Conservation (phyloP, 179 eudicot genomes). For the Camellia oleifera region DNA sequence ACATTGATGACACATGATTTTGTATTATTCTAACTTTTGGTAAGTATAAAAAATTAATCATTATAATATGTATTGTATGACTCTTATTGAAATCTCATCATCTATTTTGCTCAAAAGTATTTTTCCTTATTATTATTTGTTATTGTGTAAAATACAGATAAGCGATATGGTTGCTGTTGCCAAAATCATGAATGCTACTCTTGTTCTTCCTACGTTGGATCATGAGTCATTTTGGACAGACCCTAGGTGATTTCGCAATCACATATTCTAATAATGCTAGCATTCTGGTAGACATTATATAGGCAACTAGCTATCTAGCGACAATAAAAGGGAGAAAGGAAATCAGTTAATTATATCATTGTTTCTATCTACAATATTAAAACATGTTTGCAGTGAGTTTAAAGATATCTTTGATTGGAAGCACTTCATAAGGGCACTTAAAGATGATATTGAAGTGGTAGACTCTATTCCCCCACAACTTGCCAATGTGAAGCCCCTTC, state of each 20-base stretch:
- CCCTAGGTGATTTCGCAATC: conserved; percentile 11
- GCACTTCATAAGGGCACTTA: conserved; percentile 45
- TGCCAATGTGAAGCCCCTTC: conserved; percentile 30
- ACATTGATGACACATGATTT: too few species aligned
- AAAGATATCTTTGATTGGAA: conserved; percentile 77
- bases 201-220: conserved; percentile 32
- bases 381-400: conserved; percentile 42
- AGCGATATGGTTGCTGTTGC: conserved; percentile 45
- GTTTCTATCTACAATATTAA: background rate
- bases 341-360: background rate
- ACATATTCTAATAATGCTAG: background rate
- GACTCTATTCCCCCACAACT: conserved; percentile 50
- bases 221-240: conserved; percentile 37
- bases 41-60: too few species aligned
- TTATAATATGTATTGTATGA: too few species aligned
- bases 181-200: conserved; percentile 33
- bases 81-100: background rate
- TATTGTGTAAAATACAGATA: conserved; percentile 23
- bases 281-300: too few species aligned
- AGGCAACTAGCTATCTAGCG: background rate
- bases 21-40: too few species aligned
- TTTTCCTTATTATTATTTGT: background rate
- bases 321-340: too few species aligned
- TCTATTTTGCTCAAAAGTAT: background rate
- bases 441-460: conserved; percentile 50